These are phyloP conservation scores for Phaseolus lunatus DNA, from an alignment of 306 rosid genomes.

Conservation along the genomic window DNA sequence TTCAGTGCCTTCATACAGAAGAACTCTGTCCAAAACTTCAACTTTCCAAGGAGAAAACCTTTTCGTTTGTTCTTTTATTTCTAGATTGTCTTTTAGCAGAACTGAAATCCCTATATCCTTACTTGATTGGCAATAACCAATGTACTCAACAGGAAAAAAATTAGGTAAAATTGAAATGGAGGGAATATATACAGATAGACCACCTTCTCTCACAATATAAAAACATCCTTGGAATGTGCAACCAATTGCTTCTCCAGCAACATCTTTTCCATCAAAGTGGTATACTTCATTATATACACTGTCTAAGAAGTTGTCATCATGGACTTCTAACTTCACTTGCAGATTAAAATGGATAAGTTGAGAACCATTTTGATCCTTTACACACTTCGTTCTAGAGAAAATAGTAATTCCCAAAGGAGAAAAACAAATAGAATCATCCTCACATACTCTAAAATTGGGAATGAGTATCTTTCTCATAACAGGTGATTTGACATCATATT, in stretches of 20 bases:
- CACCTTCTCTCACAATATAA: constrained; percentile 80
- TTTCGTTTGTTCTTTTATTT: constrained; percentile 53
- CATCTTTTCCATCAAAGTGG: constrained; percentile 55
- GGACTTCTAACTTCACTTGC: constrained; percentile 55
- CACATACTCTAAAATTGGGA: constrained; percentile 62
- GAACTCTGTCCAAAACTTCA: constrained; percentile 90
- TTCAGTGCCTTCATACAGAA: constrained; percentile 77
- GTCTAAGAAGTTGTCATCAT: constrained; percentile 71
- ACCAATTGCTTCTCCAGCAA: constrained; percentile 82
- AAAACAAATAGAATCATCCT: constrained; percentile 70
- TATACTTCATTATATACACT: constrained; percentile 48
- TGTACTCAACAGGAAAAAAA: constrained; percentile 70
- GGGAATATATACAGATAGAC: constrained; percentile 83
- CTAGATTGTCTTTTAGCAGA: constrained; percentile 58
- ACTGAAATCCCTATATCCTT: constrained; percentile 49
- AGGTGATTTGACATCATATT: constrained; percentile 56
- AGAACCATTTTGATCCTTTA: constrained; percentile 53
- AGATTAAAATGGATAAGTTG: constrained; percentile 76
- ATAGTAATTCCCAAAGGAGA: constrained; percentile 88
- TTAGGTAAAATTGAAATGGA: constrained; percentile 69
- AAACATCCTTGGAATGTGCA: constrained; percentile 82
- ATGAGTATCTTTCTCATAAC: constrained; percentile 70
- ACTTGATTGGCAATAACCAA: constrained; percentile 63
- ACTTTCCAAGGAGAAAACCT: constrained; percentile 71
- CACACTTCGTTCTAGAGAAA: constrained; percentile 56